phyloP scores from a whole-genome alignment of 2,329 filamentous ascomycete genomes.

The Ascochyta fabae region DNA sequence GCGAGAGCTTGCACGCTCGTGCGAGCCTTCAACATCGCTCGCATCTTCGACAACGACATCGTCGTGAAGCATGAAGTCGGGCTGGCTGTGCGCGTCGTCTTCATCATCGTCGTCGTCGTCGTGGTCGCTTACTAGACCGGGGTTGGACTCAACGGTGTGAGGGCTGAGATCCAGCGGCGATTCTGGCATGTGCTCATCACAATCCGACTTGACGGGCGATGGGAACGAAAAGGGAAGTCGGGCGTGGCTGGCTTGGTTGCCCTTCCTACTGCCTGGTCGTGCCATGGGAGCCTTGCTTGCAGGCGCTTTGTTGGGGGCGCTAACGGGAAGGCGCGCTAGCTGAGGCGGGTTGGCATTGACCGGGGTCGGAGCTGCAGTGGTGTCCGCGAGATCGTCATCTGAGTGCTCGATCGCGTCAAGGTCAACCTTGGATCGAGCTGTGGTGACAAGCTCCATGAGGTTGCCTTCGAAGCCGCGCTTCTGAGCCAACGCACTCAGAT shows the following conservation, averaged over 20 bases:
- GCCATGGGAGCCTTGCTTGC: conserved; percentile 39
- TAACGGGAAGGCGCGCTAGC: conserved; percentile 42
- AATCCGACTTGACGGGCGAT: conserved; percentile 34
- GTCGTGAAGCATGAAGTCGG: conserved; percentile 45
- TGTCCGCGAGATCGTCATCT: conserved; percentile 45
- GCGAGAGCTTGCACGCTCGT: conserved; percentile 40
- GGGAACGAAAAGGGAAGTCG: conserved; percentile 43
- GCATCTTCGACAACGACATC: conserved; percentile 49
- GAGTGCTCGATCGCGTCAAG: conserved; percentile 43
- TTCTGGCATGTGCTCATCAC: conserved; percentile 38
- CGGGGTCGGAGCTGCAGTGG: conserved; percentile 38
- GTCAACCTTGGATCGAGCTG: conserved; percentile 46
- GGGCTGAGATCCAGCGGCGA: conserved; percentile 54
- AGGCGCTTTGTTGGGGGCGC: conserved; percentile 29
- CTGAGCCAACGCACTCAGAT: conserved; percentile 49
- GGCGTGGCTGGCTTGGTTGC: conserved; percentile 33
- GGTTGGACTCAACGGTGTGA: conserved; percentile 57
- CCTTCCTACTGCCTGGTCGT: conserved; percentile 45
- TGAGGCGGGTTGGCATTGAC: conserved; percentile 36
- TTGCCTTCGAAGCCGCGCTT: conserved; percentile 53
- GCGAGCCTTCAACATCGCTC: conserved; percentile 48
- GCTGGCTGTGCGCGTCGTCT: conserved; percentile 46
- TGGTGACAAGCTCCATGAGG: conserved; percentile 46
- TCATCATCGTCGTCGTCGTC: conserved; percentile 57
- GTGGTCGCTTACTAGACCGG: conserved; percentile 58